Conservation (phyloP, 192 early-diverging fungal species). For the Martensiomyces pterosporus region DNA sequence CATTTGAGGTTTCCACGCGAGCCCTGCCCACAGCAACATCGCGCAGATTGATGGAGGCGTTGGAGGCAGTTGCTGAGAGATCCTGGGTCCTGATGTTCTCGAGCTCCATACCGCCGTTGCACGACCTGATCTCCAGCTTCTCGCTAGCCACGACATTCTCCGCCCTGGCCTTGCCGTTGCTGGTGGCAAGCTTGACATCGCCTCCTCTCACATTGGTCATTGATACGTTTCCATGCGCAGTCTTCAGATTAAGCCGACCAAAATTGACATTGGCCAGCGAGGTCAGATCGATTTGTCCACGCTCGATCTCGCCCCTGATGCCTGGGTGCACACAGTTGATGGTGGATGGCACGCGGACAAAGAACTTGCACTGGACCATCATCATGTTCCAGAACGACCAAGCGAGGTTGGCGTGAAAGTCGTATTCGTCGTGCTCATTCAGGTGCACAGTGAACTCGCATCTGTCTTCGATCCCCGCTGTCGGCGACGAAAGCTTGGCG, state of each 20-base stretch:
- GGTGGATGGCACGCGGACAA: slow-evolving; percentile 13
- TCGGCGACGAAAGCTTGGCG: slow-evolving; percentile 12
- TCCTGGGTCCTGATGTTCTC: not conserved
- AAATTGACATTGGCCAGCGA: slow-evolving; percentile 20
- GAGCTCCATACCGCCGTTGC: slow-evolving; percentile 18
- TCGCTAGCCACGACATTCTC: not conserved
- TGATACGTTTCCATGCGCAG: slow-evolving; percentile 6
- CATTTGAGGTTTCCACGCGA: not conserved
- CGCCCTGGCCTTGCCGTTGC: slow-evolving; percentile 4
- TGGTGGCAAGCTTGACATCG: slow-evolving; percentile 3
- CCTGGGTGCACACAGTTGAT: slow-evolving; percentile 18
- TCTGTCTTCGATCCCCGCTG: slow-evolving; percentile 8
- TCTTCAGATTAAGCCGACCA: slow-evolving; percentile 10
- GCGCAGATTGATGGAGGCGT: slow-evolving; percentile 5
- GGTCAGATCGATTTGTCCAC: slow-evolving; percentile 13
- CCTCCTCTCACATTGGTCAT: slow-evolving; percentile 4
- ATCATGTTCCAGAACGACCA: slow-evolving; percentile 23
- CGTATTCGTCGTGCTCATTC: slow-evolving; percentile 25
- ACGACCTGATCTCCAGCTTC: slow-evolving; percentile 3
- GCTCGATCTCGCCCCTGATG: slow-evolving; percentile 8
- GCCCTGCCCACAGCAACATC: not conserved
- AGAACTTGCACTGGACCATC: slow-evolving; percentile 12
- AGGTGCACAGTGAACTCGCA: slow-evolving; percentile 7
- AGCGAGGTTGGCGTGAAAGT: slow-evolving; percentile 20
- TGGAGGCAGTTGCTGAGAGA: slow-evolving; percentile 6